phyloP scores from a whole-genome alignment of 768 basidiomycete species.

The Hortiboletus flavorubellus region DNA sequence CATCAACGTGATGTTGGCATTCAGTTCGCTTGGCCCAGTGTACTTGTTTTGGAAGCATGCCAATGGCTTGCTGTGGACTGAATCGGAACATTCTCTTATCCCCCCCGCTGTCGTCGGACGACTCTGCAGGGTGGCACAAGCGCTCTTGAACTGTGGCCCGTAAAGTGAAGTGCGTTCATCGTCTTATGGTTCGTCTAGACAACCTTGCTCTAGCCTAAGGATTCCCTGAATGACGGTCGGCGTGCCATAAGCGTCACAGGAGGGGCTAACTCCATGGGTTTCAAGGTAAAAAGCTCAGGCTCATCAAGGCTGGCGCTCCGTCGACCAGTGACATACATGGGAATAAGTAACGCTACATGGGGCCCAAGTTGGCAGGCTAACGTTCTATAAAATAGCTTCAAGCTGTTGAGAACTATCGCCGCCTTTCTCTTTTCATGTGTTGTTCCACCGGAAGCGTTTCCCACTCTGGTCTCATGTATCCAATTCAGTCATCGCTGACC shows the following conservation, averaged over 20 bases:
- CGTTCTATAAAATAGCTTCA: neutral
- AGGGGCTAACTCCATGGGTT: neutral
- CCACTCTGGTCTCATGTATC: neutral
- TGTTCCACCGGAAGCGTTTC: neutral
- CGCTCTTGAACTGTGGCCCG: too few relatives aligned
- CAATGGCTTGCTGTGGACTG: slow-evolving; percentile 12
- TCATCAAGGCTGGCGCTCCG: neutral
- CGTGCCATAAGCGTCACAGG: neutral
- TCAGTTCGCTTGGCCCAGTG: neutral
- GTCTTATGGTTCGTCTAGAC: neutral
- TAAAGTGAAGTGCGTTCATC: neutral
- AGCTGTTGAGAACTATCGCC: too few relatives aligned
- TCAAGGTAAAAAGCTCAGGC: neutral
- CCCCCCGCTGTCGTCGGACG: neutral
- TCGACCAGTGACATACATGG: neutral
- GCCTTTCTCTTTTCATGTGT: too few relatives aligned
- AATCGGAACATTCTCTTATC: neutral
- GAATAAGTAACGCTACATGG: too few relatives aligned
- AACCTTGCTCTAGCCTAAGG: neutral
- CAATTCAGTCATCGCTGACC: neutral
- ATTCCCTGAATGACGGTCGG: neutral
- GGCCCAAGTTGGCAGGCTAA: too few relatives aligned
- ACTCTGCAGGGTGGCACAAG: too few relatives aligned
- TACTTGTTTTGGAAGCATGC: neutral
- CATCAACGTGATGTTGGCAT: neutral